phyloP scores from a whole-genome alignment of 2,329 filamentous ascomycete genomes.

The Pyrenochaeta sp. region DNA sequence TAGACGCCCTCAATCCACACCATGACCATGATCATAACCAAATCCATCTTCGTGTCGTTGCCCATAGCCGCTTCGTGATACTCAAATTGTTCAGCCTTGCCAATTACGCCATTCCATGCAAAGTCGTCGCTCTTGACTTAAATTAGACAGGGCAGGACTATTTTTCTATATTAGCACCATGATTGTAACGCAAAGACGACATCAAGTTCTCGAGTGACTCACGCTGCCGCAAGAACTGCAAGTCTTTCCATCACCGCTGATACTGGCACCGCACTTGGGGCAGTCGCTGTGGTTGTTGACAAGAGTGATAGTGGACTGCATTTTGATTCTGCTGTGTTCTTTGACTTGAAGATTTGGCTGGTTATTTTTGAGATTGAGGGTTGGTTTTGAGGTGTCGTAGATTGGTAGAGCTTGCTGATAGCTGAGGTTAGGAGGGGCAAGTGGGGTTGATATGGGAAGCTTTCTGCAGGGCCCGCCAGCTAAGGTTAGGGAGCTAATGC shows the following conservation, averaged over 20 bases:
- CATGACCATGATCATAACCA: not conserved
- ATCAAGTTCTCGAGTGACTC: constrained; percentile 13
- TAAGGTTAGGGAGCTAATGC: constrained; percentile 32
- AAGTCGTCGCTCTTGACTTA: not conserved
- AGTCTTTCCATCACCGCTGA: constrained; percentile 43
- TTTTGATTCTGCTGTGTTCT: constrained; percentile 19
- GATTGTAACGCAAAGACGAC: not conserved
- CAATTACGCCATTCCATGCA: constrained; percentile 6
- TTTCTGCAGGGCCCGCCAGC: constrained; percentile 21
- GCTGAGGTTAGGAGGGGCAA: constrained; percentile 35
- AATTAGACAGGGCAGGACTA: constrained; percentile 38
- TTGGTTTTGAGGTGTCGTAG: not conserved
- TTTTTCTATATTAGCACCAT: not conserved
- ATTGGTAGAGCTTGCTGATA: constrained; percentile 16
- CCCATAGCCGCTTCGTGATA: not conserved
- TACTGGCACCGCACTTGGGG: constrained; percentile 51
- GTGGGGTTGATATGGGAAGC: constrained; percentile 47
- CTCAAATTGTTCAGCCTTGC: not conserved
- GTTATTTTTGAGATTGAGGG: not conserved
- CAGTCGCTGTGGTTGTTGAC: constrained; percentile 46
- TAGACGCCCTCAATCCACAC: not conserved
- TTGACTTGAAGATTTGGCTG: not conserved
- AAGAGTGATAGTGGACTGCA: constrained; percentile 38
- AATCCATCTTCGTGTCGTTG: not conserved
- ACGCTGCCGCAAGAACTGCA: constrained; percentile 51